Evolutionary conservation across 2,329 filamentous ascomycete species (phyloP).

Genomic region (Leptosphaerulina australis): DNA sequence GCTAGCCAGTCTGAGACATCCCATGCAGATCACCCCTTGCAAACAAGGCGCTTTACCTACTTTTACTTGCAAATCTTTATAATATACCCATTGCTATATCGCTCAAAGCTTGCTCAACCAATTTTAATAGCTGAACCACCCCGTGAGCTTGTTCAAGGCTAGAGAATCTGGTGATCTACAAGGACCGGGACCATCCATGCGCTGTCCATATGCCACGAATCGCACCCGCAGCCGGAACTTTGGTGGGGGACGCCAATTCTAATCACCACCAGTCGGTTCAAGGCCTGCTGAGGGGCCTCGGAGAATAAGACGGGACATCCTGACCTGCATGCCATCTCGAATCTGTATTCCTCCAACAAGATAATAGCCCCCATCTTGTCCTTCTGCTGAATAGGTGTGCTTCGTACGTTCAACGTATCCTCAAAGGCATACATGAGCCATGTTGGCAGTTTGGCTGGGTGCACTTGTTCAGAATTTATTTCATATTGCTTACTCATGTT

Average conservation of each 20-base stretch:
- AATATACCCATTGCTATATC: not conserved
- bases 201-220: not conserved
- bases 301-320: not conserved
- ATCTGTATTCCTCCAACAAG: too few species aligned
- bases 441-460: too few species aligned
- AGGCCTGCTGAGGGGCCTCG: not conserved
- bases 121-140: not conserved
- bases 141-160: not conserved
- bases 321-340: not conserved
- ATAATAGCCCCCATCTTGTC: too few species aligned
- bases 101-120: not conserved
- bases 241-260: not conserved
- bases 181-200: constrained; percentile 1
- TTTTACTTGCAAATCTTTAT: too few species aligned
- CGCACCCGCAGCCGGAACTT: not conserved
- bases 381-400: too few species aligned
- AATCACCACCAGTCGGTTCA: constrained; percentile 1
- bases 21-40: not conserved
- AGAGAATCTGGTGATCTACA: constrained; percentile 1
- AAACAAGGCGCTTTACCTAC: too few species aligned
- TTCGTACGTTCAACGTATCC: too few species aligned
- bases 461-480: too few species aligned
- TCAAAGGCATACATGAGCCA: too few species aligned
- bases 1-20: not conserved
- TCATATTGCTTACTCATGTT: not conserved